A percentile compares a stretch with the other conserved stretches of the same genome.
Evolutionary conservation across 148 eudicot species (phyloP).

Genomic region (Bassia scoparia): DNA sequence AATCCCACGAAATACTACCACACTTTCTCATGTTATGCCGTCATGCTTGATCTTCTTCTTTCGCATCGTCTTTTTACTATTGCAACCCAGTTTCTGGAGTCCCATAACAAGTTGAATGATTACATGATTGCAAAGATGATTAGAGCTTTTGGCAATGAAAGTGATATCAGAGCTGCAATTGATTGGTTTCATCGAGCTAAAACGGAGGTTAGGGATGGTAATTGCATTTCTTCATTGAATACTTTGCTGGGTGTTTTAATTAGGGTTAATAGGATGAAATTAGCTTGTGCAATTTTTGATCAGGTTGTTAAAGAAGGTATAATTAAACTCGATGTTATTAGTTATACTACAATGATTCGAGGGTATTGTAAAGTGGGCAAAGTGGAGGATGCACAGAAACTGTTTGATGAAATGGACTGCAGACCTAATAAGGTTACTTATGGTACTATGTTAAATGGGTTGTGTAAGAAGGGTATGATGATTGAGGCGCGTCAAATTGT

Average conservation of each 20-base stretch:
- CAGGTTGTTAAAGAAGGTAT: slow-evolving; percentile 17
- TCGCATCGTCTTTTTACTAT: slow-evolving; percentile 4
- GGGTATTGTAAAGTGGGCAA: slow-evolving; percentile 20
- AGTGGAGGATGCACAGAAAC: slow-evolving; percentile 29
- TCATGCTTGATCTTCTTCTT: slow-evolving; percentile 13
- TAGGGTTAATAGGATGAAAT: background rate
- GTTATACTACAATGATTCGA: slow-evolving; percentile 15
- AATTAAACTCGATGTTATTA: background rate
- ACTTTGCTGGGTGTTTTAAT: slow-evolving; percentile 15
- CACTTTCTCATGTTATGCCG: slow-evolving; percentile 6
- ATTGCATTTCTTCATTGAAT: slow-evolving; percentile 14
- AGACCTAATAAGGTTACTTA: slow-evolving; percentile 3
- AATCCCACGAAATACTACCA: slow-evolving; percentile 20
- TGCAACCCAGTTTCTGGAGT: slow-evolving; percentile 18
- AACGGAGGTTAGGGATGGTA: background rate
- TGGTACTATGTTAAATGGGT: slow-evolving; percentile 15
- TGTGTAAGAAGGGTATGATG: slow-evolving; percentile 14
- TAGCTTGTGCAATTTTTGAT: slow-evolving; percentile 1
- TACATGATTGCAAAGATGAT: slow-evolving; percentile 38
- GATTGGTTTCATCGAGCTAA: slow-evolving; percentile 34
- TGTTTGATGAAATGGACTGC: slow-evolving; percentile 45
- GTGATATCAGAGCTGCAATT: slow-evolving; percentile 32
- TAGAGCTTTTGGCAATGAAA: slow-evolving; percentile 31
- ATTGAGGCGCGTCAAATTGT: slow-evolving; percentile 8
- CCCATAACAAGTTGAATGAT: slow-evolving; percentile 25